Conservation (phyloP, 495 filamentous ascomycete genomes). For the Chaetomium cochliodes region DNA sequence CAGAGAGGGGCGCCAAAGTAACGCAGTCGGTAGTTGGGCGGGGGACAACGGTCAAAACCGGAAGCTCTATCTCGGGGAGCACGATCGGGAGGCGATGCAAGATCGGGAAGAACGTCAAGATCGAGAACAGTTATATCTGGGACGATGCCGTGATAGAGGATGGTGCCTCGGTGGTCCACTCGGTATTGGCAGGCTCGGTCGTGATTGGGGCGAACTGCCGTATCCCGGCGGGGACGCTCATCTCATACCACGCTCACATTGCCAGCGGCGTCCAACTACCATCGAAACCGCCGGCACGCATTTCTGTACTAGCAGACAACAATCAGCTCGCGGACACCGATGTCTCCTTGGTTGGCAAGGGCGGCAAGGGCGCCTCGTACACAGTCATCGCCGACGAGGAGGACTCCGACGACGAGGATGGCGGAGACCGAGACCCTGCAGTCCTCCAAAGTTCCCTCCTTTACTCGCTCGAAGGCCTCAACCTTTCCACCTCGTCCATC, state of each 20-base stretch:
- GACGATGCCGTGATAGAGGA: slow-evolving; percentile 76
- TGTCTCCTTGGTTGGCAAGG: slow-evolving; percentile 53
- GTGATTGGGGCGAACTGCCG: slow-evolving; percentile 67
- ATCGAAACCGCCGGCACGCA: slow-evolving; percentile 30
- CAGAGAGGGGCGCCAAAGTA: slow-evolving; percentile 49
- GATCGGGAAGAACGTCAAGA: slow-evolving; percentile 77
- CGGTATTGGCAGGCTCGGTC: slow-evolving; percentile 72
- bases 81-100: slow-evolving; percentile 78
- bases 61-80: slow-evolving; percentile 64
- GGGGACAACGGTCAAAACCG: slow-evolving; percentile 71
- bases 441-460: slow-evolving; percentile 51
- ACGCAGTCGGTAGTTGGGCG: slow-evolving; percentile 71
- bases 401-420: slow-evolving; percentile 51
- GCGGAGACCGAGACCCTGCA: slow-evolving; percentile 43
- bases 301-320: slow-evolving; percentile 41
- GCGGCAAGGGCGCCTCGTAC: slow-evolving; percentile 53
- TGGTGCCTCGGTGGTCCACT: slow-evolving; percentile 62
- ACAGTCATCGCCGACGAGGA: slow-evolving; percentile 51
- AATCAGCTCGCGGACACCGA: slow-evolving; percentile 52
- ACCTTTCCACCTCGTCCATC: slow-evolving; percentile 74
- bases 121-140: slow-evolving; percentile 88
- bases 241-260: slow-evolving; percentile 77
- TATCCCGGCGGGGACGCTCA: slow-evolving; percentile 67
- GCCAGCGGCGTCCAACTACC: slow-evolving; percentile 50
- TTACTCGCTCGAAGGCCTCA: slow-evolving; percentile 66